phyloP scores from a whole-genome alignment of 257 asterid species.

The Asclepias syriaca region DNA sequence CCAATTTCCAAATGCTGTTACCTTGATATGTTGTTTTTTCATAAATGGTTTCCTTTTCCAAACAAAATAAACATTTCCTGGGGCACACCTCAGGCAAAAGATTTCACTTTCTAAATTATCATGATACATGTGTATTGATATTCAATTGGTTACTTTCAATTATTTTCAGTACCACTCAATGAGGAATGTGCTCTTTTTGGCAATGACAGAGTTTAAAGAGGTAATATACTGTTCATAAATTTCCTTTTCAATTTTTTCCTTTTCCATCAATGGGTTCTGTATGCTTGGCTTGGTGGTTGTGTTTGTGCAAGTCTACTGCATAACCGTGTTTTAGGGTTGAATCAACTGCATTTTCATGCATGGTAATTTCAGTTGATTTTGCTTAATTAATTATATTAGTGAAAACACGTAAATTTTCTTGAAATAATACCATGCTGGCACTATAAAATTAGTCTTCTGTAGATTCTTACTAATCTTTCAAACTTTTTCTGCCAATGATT shows the following conservation, averaged over 20 bases:
- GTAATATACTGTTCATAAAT: constrained; percentile 30
- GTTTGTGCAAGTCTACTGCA: neutral
- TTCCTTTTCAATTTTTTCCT: too few species aligned
- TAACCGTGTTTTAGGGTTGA: neutral
- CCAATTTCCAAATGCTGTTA: neutral
- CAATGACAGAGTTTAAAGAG: constrained; percentile 71
- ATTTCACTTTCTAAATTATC: neutral
- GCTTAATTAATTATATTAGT: neutral
- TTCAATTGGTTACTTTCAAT: constrained; percentile 10
- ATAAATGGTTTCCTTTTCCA: neutral
- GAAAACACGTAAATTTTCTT: neutral
- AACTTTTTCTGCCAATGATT: constrained; percentile 7
- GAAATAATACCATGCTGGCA: neutral
- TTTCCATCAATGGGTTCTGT: neutral
- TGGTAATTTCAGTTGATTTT: neutral
- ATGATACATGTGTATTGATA: neutral
- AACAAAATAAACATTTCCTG: neutral
- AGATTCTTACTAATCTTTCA: neutral
- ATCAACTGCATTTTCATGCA: neutral
- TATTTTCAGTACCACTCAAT: constrained; percentile 68
- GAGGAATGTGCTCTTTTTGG: constrained; percentile 75
- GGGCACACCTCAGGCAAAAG: neutral
- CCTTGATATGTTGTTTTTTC: neutral
- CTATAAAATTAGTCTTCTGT: neutral
- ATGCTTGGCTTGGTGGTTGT: neutral